phyloP scores from a whole-genome alignment of 176 grass and related monocot genomes.

The Phoenix roebelenii region DNA sequence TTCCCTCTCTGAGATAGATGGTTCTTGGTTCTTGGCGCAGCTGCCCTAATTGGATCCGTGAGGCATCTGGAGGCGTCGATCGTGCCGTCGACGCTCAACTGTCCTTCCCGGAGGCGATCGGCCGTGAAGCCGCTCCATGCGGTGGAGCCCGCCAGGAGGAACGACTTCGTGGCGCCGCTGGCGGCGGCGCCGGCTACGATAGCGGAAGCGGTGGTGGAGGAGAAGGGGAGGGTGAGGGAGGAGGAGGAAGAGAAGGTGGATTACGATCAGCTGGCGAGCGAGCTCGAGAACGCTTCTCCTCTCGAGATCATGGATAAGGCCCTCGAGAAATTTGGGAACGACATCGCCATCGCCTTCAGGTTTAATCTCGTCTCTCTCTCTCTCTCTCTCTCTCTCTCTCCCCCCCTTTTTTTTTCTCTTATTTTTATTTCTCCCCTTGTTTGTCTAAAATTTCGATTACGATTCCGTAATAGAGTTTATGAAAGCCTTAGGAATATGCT shows the following conservation, averaged over 20 bases:
- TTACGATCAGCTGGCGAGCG: constrained; percentile 55
- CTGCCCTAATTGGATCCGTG: constrained; percentile 27
- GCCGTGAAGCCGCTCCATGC: constrained; percentile 44
- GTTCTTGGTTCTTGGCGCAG: constrained; percentile 10
- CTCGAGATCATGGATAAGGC: constrained; percentile 89
- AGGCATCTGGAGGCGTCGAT: constrained; percentile 40
- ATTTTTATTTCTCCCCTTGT: background rate
- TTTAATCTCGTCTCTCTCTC: background rate
- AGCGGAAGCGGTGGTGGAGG: constrained; percentile 18
- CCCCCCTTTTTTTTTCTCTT: too few species aligned
- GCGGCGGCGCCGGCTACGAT: constrained; percentile 24
- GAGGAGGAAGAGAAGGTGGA: constrained; percentile 19
- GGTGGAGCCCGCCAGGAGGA: constrained; percentile 41
- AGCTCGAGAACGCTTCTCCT: constrained; percentile 68
- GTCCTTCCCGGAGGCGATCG: constrained; percentile 20
- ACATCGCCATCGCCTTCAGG: constrained; percentile 98
- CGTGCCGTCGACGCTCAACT: background rate
- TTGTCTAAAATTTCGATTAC: background rate
- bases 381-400: too few species aligned
- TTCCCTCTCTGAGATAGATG: background rate
- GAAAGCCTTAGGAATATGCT: too few species aligned
- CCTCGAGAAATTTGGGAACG: constrained; percentile 69
- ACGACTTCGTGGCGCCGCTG: constrained; percentile 30
- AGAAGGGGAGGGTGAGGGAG: background rate
- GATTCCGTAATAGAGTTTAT: too few species aligned